Base-by-base conservation (phyloP, 1,284 basidiomycete species). In the Mycena sp. region DNA sequence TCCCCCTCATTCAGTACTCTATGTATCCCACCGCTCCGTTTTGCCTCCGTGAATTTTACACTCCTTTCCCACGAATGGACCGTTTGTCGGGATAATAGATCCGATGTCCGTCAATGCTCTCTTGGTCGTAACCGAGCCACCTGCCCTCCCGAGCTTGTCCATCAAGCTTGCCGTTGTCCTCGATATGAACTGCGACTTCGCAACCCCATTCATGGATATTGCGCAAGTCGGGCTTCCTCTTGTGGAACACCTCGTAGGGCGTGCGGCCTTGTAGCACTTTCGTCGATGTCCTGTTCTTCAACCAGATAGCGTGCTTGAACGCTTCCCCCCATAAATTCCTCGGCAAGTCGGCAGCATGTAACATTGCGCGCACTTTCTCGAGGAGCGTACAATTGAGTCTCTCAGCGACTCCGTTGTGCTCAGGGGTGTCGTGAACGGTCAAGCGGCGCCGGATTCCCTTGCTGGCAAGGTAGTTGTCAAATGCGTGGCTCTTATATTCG, bases 351-450 rank as follows among this genome's bases (percentile, higher is more conserved):
- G 53, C 43, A 0, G 62, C 61, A 26, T 64, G 43, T 2, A 76
- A 61, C 68, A 77, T 70, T 0, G 72, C 70, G 0, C 70, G 67
- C 2, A 61, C 70, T 14, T 63, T 60, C 44, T 74, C 73, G 23
- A 73, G 29, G 0, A 77, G 51, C 0, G 64, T 72, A 2, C 72
- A 62, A 58, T 77, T 75, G 0, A 71, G 61, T 0, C 69, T 45
- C 67, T 76, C 74, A 10, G 74, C 69, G 14, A 72, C 63, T 6
- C 76, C 73, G 52, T 77, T 77, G 26, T 76, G 70, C 44, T 68
- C 48, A 2, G 53, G 56, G 21, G 58, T 61, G 43, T 65, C 44
- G 29, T 58, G 63, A 2, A 57, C 63, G 6, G 63, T 61, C 25
- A 50, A 17, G 12, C 44, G 48, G 11, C 48, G 54, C 21, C 25